These are phyloP conservation scores for Calycina marina DNA, from an alignment of 2,329 filamentous ascomycete genomes.

Conservation along the genomic window DNA sequence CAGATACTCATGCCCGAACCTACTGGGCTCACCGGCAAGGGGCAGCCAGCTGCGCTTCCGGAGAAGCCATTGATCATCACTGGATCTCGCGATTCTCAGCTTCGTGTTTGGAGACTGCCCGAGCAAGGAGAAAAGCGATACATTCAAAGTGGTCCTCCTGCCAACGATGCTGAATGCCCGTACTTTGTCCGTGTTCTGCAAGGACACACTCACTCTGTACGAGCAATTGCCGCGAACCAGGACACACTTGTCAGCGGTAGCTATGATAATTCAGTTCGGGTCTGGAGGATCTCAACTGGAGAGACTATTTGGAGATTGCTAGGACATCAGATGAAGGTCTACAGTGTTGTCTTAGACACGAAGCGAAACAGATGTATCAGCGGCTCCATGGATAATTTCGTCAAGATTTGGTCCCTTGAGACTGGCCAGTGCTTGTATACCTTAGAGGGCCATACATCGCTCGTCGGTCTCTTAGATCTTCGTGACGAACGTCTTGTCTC, in stretches of 20 bases:
- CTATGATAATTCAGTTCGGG: slow-evolving; percentile 87
- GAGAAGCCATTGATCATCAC: slow-evolving; percentile 94
- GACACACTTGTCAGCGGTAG: slow-evolving; percentile 96
- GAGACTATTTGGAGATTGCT: slow-evolving; percentile 72
- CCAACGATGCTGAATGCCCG: slow-evolving; percentile 67
- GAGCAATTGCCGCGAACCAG: slow-evolving; percentile 85
- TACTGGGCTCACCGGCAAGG: slow-evolving; percentile 56
- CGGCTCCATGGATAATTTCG: slow-evolving; percentile 93
- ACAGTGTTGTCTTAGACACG: slow-evolving; percentile 89
- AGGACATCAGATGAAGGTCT: slow-evolving; percentile 86
- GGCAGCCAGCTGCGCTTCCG: slow-evolving; percentile 73
- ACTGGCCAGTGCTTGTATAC: slow-evolving; percentile 77
- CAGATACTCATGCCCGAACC: slow-evolving; percentile 84
- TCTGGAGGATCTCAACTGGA: slow-evolving; percentile 95
- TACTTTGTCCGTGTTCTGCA: slow-evolving; percentile 82
- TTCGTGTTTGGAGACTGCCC: slow-evolving; percentile 89
- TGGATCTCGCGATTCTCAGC: slow-evolving; percentile 83
- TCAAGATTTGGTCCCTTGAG: slow-evolving; percentile 93
- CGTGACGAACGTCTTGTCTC: slow-evolving; percentile 84
- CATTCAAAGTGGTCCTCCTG: slow-evolving; percentile 63
- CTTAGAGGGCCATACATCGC: slow-evolving; percentile 79
- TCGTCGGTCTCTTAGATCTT: slow-evolving; percentile 84
- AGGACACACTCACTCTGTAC: slow-evolving; percentile 85
- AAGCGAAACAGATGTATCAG: slow-evolving; percentile 91
- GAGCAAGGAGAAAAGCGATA: slow-evolving; percentile 63